Evolutionary conservation across 768 basidiomycete species (phyloP).

Genomic region (Mycena leptocephala): DNA sequence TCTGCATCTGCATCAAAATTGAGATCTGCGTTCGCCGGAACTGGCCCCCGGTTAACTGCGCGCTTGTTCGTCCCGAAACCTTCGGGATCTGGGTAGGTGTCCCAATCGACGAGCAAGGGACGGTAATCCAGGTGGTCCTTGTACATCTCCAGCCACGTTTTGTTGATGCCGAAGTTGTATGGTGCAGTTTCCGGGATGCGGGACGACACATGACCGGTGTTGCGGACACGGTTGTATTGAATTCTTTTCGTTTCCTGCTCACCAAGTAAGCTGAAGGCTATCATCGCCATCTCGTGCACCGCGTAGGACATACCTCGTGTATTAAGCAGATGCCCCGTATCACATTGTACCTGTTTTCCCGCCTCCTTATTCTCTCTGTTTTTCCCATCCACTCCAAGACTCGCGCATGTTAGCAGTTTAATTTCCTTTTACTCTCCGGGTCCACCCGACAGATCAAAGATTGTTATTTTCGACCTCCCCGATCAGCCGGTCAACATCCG

Average conservation of each 20-base stretch:
- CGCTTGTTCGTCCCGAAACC: neutral
- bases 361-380: too few species aligned
- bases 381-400: too few species aligned
- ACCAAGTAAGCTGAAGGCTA: too few species aligned
- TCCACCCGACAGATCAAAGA: neutral
- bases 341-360: too few species aligned
- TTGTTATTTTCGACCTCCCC: neutral
- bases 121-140: neutral
- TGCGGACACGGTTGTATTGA: neutral
- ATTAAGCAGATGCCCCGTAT: too few species aligned
- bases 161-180: neutral
- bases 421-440: neutral
- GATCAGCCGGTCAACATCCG: neutral
- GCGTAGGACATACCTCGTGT: too few species aligned
- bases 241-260: neutral
- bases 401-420: too few species aligned
- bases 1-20: neutral
- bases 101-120: neutral
- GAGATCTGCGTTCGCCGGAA: neutral
- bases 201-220: neutral
- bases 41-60: neutral
- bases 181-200: neutral
- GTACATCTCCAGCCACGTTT: neutral
- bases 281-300: too few species aligned
- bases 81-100: neutral